A percentile compares a stretch with the other conserved stretches of the same genome.
These are phyloP conservation scores for Neocatenulostroma microsporum DNA, from an alignment of 2,329 filamentous ascomycete genomes.

Conservation along the genomic window DNA sequence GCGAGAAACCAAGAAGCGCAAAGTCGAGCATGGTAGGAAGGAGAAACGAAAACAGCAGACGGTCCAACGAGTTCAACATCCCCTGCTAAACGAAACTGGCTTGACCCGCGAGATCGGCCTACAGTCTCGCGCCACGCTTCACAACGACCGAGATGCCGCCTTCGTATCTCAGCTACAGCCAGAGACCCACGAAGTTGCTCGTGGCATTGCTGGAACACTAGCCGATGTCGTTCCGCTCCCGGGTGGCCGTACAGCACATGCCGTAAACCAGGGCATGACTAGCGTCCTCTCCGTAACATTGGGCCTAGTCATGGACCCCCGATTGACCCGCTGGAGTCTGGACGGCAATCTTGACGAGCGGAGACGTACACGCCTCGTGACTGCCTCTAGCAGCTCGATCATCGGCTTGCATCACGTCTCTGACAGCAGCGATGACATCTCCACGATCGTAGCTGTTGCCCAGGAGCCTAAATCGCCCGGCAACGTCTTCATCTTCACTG, in stretches of 20 bases:
- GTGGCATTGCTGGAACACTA: too few species aligned
- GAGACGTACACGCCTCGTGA: slow-evolving; percentile 1
- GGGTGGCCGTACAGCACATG: too few species aligned
- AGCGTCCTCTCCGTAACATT: too few species aligned
- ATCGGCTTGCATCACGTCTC: slow-evolving; percentile 3
- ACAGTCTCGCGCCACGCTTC: neutral
- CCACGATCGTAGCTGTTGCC: neutral
- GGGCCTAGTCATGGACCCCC: too few species aligned
- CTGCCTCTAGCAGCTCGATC: slow-evolving; percentile 5
- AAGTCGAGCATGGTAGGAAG: slow-evolving; percentile 15
- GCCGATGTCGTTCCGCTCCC: too few species aligned
- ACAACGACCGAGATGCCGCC: slow-evolving; percentile 12
- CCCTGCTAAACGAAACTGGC: slow-evolving; percentile 6
- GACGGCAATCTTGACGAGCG: neutral
- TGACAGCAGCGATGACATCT: neutral
- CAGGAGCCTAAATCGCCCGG: slow-evolving; percentile 4
- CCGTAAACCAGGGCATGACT: neutral
- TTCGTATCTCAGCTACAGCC: slow-evolving; percentile 23
- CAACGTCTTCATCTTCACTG: slow-evolving; percentile 3
- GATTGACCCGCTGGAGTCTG: too few species aligned
- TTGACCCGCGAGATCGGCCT: slow-evolving; percentile 11
- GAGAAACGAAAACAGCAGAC: slow-evolving; percentile 17
- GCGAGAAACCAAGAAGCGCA: slow-evolving; percentile 27
- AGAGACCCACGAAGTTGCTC: too few species aligned
- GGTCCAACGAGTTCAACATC: slow-evolving; percentile 9